These are phyloP conservation scores for Umbelopsis sp. DNA, from an alignment of 192 early-diverging fungal species.

Conservation along the genomic window DNA sequence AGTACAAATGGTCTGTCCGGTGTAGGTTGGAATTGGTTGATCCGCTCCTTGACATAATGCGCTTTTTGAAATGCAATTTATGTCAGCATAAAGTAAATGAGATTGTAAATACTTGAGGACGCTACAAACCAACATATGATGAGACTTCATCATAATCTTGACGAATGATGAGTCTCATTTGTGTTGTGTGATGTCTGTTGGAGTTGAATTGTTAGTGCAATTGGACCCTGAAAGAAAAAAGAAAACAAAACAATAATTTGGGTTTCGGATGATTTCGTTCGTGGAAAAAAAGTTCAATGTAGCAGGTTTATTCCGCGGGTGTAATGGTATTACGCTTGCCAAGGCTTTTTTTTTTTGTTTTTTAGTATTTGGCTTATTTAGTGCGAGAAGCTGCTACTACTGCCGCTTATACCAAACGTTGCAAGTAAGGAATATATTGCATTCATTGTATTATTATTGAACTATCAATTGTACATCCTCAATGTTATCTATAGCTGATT, in stretches of 20 bases:
- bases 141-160: slow-evolving; percentile 72
- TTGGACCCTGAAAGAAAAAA: slow-evolving; percentile 10
- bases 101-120: background rate
- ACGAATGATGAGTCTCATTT: slow-evolving; percentile 78
- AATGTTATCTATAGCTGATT: background rate
- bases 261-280: slow-evolving; percentile 8
- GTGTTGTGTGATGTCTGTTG: background rate
- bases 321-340: background rate
- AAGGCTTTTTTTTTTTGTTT: no score
- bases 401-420: background rate
- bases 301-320: background rate
- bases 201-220: background rate
- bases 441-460: no score
- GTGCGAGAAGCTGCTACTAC: background rate
- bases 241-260: background rate
- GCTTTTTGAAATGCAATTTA: slow-evolving; percentile 43
- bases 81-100: background rate
- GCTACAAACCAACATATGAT: slow-evolving; percentile 59
- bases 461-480: no score
- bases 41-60: slow-evolving; percentile 81
- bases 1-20: slow-evolving; percentile 79
- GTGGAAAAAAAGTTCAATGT: background rate
- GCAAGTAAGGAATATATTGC: no score
- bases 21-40: slow-evolving; percentile 78
- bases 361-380: background rate